Evolutionary conservation across 768 basidiomycete genomes (phyloP), one percentile per base, ranked within the genome.

Genomic region (Lactifluus subvellereus): DNA sequence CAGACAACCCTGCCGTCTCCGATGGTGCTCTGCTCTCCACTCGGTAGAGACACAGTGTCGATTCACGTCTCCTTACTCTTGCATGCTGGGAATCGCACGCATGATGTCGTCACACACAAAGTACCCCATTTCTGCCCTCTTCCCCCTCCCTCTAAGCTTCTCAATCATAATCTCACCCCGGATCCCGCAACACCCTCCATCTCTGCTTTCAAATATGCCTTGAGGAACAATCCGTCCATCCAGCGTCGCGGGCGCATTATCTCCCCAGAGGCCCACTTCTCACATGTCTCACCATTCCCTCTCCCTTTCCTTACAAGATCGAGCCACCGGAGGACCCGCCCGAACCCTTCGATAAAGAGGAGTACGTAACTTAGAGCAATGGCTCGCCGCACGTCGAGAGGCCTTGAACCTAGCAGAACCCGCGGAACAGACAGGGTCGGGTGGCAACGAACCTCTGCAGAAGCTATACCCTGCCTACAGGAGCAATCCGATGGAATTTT

Each of bases 241-340:
- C 89, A 89, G 71, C 83, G 89, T 20, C 81, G 90, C 59, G 80
- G 87, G 42, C 82, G 87, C 62, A 76, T 90, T 1, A 75, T 89
- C 18, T 73, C 80, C 0, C 71, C 77, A 0, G 72, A 79, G 45
- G 81, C 82, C 4, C 92, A 94, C 72, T 94, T 85, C 74, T 82
- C 88, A n/a, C 85, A 86, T 70, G 86, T 92, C 59, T 80, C 89
- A 3, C 95, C 96, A 0, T 81, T 92, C 66, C 91, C 93, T 9
- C 64, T 89, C 76, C 86, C 2, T 98, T 97, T 74, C 96, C 95
- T 0, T 93, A 88, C 73, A 77, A 84, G 37, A 84, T 96, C 30
- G 76, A 80, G 54, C 77, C 82, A 0, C 82, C 80, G 14, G 77
- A 77, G 38, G 78, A 80, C 48, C 73, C 81, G n/a, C 77, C 80